Conservation (phyloP, 306 rosid species). For the Medicago lupulina region DNA sequence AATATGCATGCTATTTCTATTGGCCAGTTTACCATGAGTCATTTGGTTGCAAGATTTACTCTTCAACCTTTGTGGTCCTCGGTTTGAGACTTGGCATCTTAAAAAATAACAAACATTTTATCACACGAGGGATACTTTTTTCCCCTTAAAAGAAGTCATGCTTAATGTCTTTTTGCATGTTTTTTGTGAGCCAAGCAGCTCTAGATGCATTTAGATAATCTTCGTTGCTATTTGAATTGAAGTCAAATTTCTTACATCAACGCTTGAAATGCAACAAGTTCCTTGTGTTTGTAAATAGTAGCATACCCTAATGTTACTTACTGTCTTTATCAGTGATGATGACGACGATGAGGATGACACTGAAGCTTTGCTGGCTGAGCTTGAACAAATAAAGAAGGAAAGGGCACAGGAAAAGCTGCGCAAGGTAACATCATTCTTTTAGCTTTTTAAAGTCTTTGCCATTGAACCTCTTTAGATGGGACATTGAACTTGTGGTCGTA, state of each 20-base stretch:
- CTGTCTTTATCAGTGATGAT: slow-evolving; percentile 50
- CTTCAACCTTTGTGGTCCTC: too few species aligned
- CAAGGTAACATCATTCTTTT: slow-evolving; percentile 56
- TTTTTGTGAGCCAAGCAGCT: slow-evolving; percentile 1
- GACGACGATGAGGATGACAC: slow-evolving; percentile 81
- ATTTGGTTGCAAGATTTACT: too few species aligned
- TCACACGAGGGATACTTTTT: not conserved
- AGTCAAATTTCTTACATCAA: slow-evolving; percentile 5
- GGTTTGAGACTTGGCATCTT: too few species aligned
- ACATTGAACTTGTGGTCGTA: not conserved
- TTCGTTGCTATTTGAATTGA: slow-evolving; percentile 15
- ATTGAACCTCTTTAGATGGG: slow-evolving; percentile 22
- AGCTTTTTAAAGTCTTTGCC: slow-evolving; percentile 13
- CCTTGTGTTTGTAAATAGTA: not conserved
- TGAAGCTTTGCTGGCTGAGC: slow-evolving; percentile 93
- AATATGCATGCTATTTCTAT: not conserved
- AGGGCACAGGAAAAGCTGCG: slow-evolving; percentile 91
- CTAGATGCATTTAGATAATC: slow-evolving; percentile 18
- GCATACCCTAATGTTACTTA: not conserved
- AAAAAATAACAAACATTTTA: not conserved
- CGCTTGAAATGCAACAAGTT: not conserved
- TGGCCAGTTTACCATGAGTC: too few species aligned
- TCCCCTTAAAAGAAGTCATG: not conserved
- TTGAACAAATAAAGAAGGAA: slow-evolving; percentile 96
- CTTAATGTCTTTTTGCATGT: not conserved